Evolutionary conservation across 176 grass and related monocot species (phyloP), one percentile per base, ranked within the genome.

Genomic region (Carex kokanica): DNA sequence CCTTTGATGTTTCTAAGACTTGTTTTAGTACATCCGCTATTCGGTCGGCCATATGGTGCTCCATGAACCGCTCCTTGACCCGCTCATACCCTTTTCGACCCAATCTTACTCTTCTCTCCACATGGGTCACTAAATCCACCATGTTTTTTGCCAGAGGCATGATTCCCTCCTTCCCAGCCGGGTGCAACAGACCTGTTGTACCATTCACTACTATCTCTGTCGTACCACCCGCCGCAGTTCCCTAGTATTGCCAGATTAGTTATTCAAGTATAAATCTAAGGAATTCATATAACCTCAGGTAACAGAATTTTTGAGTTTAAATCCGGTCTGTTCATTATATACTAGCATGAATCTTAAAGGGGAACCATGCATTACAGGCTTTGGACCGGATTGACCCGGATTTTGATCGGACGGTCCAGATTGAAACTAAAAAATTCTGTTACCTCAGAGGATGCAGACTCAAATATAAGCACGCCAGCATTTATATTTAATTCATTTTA

Each of bases 151-250:
- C 93, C 4, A 99, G 91, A 72, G 86, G 83, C 8, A 81, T n/a
- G 7, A 99, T 88, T 6, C 93, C 93, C 78, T 90, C 96, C 86
- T 99, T 99, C 17, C 96, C 93, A 4, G 85, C 89, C 18, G 89
- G 86, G 66, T 99, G 96, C 36, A 99, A 47, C 49, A 99, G 83
- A 81, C 96, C 96, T 4, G 96, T 99, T 24, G 88, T 90, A 59
- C 91, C 91, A 34, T 98, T 86, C 61, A 95, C 24, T 16, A 95
- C 84, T 31, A 98, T 95, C 63, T 98, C 96, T 10, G 84, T 93
- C 57, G 96, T 99, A 61, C 96, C 96, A 72, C 96, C 96, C 1
- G 96, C 93, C 16, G 93, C 89, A 15, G 96, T 95, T 52, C 93
- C 96, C 93, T 95, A 85, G 73, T 72, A 75, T 64, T 80, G 45